These are phyloP conservation scores for Vicia villosa DNA, from an alignment of 306 rosid species.

Conservation along the genomic window DNA sequence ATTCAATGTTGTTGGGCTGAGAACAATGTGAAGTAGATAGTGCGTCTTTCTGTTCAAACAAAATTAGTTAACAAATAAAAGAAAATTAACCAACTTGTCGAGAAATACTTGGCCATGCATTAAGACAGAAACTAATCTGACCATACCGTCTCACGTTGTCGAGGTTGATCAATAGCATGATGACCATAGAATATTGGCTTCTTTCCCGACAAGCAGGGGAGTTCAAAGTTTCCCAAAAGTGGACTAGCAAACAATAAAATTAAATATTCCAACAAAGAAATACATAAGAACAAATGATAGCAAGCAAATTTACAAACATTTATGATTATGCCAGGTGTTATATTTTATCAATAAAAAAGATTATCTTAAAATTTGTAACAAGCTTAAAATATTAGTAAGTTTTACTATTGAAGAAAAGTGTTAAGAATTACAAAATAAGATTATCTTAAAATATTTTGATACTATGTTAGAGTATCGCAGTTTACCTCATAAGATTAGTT, in stretches of 20 bases:
- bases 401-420: background rate
- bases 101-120: background rate
- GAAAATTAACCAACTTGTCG: conserved; percentile 18
- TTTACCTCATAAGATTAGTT: background rate
- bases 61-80: conserved; percentile 23
- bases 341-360: background rate
- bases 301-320: conserved; percentile 9
- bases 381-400: background rate
- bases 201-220: conserved; percentile 58
- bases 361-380: background rate
- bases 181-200: conserved; percentile 73
- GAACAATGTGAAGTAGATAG: conserved; percentile 59
- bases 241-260: conserved; percentile 54
- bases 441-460: background rate
- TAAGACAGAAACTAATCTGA: conserved; percentile 23
- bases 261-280: conserved; percentile 22
- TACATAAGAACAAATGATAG: background rate
- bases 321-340: background rate
- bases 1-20: conserved; percentile 55
- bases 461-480: background rate
- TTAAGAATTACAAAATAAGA: background rate
- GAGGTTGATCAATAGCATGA: conserved; percentile 54
- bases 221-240: conserved; percentile 62
- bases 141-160: conserved; percentile 71
- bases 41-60: conserved; percentile 52